Base-by-base conservation (phyloP, 2,329 filamentous ascomycete species). In the Neopestalotiopsis sp. region DNA sequence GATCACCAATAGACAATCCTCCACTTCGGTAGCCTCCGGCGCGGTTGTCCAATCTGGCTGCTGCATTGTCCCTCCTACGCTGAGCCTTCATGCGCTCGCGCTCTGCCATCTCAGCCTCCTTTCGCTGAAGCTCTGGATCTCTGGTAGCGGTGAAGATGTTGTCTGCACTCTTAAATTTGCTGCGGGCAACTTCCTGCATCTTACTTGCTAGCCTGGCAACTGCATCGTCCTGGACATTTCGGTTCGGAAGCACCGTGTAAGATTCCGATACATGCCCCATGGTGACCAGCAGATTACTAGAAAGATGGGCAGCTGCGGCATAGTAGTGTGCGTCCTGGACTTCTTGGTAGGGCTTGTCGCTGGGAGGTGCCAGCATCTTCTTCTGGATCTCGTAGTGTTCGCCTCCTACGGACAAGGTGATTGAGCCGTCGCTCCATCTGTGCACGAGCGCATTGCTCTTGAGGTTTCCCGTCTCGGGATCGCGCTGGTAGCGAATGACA, bases 361-460 rank as follows among this genome's bases (percentile, higher is more conserved):
- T 82, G 1, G 85, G 82, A 1, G 92, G 91, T 1, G 91, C 92
- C 62, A 94, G 87, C 30, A 85, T 81, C 80, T 93, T 94, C 74
- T 88, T 90, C 71, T 90, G 86, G 60, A 95, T 86, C 75, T 94
- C 91, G 82, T 91, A 95, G 75, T 95, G 92, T 71, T 91, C 89
- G 69, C 89, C 90, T 14, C 92, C 93, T 30, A 95, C 84, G n/a
- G 91, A 89, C 30, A 95, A 83, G 12, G 92, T 94, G 17, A 93
- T 83, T 4, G 91, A 94, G 34, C 93, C 93, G 75, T 95, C 93
- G 70, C 90, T 94, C 93, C 93, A 95, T 73, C 88, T 88, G 76
- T 93, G 89, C 38, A 95, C 82, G 71, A 91, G 88, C 2, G 93
- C 88, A 77, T 95, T 95, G 76, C 92, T 94, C 76, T 92, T 89